These are phyloP conservation scores for Phytophthora cajani DNA, from an alignment of 352 stramenopile species.

Conservation along the genomic window DNA sequence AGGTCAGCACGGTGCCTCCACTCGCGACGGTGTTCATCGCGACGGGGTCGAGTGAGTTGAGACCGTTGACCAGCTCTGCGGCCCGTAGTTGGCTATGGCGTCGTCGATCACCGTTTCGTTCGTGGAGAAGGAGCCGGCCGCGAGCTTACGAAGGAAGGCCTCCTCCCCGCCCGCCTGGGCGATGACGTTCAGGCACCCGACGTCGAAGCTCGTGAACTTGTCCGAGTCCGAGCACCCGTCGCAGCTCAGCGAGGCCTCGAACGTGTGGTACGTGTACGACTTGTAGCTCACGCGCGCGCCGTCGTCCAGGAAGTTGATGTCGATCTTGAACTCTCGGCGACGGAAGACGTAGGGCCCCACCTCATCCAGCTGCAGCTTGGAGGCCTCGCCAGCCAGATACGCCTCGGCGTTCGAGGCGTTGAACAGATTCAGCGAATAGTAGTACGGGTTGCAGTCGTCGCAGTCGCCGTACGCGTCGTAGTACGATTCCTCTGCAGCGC, in stretches of 20 bases:
- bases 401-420: conserved; percentile 47
- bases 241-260: conserved; percentile 50
- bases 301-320: conserved; percentile 59
- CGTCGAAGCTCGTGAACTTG: conserved; percentile 55
- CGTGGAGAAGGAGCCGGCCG: conserved; percentile 53
- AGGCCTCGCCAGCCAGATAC: conserved; percentile 42
- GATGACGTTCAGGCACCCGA: conserved; percentile 76
- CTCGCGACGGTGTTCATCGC: conserved; percentile 64
- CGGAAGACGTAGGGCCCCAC: conserved; percentile 71
- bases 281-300: conserved; percentile 60
- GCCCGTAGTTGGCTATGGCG: conserved; percentile 45
- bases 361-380: conserved; percentile 64
- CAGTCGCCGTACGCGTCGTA: conserved; percentile 63
- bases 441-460: conserved; percentile 61
- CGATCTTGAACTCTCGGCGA: conserved; percentile 54
- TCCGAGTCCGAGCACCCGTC: conserved; percentile 57
- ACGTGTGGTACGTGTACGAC: conserved; percentile 72
- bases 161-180: conserved; percentile 58
- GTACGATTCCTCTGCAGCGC: conserved; percentile 45
- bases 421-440: conserved; percentile 51
- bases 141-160: conserved; percentile 52
- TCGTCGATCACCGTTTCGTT: conserved; percentile 32
- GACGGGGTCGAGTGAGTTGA: conserved; percentile 75
- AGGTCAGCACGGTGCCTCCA: conserved; percentile 48
- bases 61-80: conserved; percentile 72